Conservation (phyloP, 1,284 basidiomycete species). For the Cystobasidium slooffiae region DNA sequence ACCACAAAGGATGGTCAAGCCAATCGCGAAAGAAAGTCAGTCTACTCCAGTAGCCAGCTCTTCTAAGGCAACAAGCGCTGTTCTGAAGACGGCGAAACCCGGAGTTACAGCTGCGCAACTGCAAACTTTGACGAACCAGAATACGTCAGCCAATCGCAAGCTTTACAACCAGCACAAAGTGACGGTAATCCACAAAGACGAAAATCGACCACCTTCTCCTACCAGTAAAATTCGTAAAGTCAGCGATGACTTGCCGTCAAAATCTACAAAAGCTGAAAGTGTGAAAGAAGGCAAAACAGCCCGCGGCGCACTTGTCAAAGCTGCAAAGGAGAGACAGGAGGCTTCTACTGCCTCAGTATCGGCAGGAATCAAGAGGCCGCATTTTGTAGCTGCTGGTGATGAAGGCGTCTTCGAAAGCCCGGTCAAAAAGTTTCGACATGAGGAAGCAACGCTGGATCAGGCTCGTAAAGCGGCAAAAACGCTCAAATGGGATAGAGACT, state of each 20-base stretch:
- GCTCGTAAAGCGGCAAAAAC: conserved; percentile 29
- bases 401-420: conserved; percentile 50
- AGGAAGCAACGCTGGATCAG: neutral
- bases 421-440: conserved; percentile 5
- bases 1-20: conserved; percentile 11
- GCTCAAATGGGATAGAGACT: conserved; percentile 41
- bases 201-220: conserved; percentile 50
- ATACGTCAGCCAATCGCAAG: conserved; percentile 49
- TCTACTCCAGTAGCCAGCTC: neutral
- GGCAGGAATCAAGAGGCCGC: conserved; percentile 26
- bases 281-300: neutral
- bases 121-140: conserved; percentile 47
- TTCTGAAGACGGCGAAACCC: conserved; percentile 19
- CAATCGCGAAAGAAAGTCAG: neutral
- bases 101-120: conserved; percentile 47
- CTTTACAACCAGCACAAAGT: conserved; percentile 49
- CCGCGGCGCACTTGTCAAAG: neutral
- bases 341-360: neutral
- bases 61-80: too few species aligned
- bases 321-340: neutral
- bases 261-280: neutral
- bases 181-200: conserved; percentile 47
- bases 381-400: conserved; percentile 50
- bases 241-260: neutral
- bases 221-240: conserved; percentile 51